Evolutionary conservation across 1,284 basidiomycete genomes (phyloP).

Genomic region (Fomitopsis schrenkii): DNA sequence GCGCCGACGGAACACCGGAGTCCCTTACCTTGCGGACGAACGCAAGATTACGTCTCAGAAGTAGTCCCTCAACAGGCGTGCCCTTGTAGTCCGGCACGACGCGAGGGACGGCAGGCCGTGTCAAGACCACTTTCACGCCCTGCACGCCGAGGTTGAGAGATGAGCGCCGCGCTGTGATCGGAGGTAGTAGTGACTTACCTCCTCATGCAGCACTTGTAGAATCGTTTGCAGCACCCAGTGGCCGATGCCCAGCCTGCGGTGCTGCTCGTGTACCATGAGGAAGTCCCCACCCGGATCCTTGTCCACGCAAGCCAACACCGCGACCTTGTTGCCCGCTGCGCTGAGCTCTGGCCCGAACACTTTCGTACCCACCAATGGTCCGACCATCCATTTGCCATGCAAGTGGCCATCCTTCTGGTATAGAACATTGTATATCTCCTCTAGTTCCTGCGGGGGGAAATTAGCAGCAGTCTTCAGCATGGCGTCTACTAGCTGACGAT

Average conservation of each 20-base stretch:
- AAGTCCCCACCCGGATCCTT: not conserved
- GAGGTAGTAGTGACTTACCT: not conserved
- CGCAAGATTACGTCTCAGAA: constrained; percentile 4
- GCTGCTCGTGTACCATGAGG: not conserved
- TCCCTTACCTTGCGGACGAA: constrained; percentile 4
- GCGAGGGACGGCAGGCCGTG: constrained; percentile 2
- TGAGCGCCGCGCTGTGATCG: not conserved
- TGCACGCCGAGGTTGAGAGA: not conserved
- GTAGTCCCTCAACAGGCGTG: not conserved
- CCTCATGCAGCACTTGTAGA: not conserved
- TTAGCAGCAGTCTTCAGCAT: not conserved
- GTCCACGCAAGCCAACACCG: constrained; percentile 2
- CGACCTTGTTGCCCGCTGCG: not conserved
- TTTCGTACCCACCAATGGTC: not conserved
- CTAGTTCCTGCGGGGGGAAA: constrained; percentile 3
- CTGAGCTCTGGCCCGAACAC: constrained; percentile 5
- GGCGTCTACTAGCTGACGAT: too few species aligned
- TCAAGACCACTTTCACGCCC: constrained; percentile 5
- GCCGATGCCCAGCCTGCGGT: not conserved
- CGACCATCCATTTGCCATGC: not conserved
- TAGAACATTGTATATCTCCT: not conserved
- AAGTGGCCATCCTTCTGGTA: not conserved
- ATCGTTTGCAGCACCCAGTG: not conserved
- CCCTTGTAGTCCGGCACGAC: not conserved
- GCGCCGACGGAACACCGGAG: not conserved